Evolutionary conservation across 208 protist genomes (phyloP).

Genomic region (Naegleria gruberi): DNA sequence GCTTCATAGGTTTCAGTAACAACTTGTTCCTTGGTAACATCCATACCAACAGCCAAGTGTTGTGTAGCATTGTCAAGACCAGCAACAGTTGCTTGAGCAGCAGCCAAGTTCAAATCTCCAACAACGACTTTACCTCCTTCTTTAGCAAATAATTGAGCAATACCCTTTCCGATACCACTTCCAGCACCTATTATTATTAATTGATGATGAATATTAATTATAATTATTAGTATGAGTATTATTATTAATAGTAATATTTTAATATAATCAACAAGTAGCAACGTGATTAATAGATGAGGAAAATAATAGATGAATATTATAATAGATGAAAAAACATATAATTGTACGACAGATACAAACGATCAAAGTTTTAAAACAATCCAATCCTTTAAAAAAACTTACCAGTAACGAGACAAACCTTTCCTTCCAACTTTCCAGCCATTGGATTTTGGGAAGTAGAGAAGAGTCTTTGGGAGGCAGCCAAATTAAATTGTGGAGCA

Average conservation of each 20-base stretch:
- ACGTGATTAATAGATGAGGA: neutral
- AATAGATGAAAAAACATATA: too few species aligned
- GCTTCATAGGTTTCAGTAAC: neutral
- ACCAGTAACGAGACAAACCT: conserved; percentile 19
- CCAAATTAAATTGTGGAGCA: neutral
- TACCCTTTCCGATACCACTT: conserved; percentile 10
- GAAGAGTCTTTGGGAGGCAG: neutral
- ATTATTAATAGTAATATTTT: too few species aligned
- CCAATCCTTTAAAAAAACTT: neutral
- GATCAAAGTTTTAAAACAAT: neutral
- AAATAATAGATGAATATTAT: neutral
- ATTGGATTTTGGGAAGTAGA: neutral
- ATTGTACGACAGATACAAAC: neutral
- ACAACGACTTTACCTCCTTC: conserved; percentile 4
- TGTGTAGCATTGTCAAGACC: neutral
- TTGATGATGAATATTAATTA: neutral
- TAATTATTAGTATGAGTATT: too few species aligned
- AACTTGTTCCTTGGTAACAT: conserved; percentile 1
- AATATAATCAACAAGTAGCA: too few species aligned
- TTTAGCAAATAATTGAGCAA: neutral
- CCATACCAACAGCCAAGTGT: neutral
- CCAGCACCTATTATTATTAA: neutral
- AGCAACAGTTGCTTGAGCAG: neutral
- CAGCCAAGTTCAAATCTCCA: neutral
- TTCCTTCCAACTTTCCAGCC: conserved; percentile 15